Evolutionary conservation across 805 yeast species (phyloP).

Genomic region (Yarrowia bubula): DNA sequence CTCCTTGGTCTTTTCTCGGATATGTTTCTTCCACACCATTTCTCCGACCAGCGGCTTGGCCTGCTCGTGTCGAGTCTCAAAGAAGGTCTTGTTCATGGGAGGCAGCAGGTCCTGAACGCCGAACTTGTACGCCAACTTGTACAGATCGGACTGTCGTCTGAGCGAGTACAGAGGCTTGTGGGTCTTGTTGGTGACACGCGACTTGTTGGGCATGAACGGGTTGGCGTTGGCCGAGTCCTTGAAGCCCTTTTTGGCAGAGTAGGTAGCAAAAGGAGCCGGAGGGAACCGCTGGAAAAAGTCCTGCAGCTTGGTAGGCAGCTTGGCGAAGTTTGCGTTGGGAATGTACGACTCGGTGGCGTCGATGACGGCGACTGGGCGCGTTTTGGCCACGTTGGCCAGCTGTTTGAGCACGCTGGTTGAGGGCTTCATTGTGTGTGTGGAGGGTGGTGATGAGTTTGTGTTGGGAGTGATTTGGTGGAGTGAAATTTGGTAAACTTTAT

Average conservation of each 20-base stretch:
- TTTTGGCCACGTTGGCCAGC: not conserved
- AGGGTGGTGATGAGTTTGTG: not conserved
- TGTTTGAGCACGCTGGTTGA: not conserved
- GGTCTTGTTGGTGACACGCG: slow-evolving; percentile 73
- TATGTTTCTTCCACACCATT: slow-evolving; percentile 20
- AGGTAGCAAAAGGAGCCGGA: slow-evolving; percentile 71
- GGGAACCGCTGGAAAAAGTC: slow-evolving; percentile 79
- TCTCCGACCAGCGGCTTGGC: slow-evolving; percentile 70
- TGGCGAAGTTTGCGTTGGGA: slow-evolving; percentile 45
- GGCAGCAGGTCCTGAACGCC: slow-evolving; percentile 84
- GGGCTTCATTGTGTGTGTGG: not conserved
- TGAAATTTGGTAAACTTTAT: not conserved
- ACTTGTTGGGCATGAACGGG: slow-evolving; percentile 83
- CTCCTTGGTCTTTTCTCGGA: slow-evolving; percentile 39
- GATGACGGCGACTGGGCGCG: not conserved
- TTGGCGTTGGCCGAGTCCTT: slow-evolving; percentile 70
- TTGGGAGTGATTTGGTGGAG: not conserved
- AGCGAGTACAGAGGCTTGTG: slow-evolving; percentile 76
- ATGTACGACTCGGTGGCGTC: slow-evolving; percentile 15
- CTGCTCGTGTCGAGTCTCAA: slow-evolving; percentile 68
- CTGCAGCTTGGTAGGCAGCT: slow-evolving; percentile 68
- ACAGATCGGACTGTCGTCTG: slow-evolving; percentile 79
- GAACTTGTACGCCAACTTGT: slow-evolving; percentile 73
- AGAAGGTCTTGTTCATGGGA: slow-evolving; percentile 66
- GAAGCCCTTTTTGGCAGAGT: slow-evolving; percentile 61